Conservation (phyloP, 73 alveolate species). For the Paramecium pentaurelia region DNA sequence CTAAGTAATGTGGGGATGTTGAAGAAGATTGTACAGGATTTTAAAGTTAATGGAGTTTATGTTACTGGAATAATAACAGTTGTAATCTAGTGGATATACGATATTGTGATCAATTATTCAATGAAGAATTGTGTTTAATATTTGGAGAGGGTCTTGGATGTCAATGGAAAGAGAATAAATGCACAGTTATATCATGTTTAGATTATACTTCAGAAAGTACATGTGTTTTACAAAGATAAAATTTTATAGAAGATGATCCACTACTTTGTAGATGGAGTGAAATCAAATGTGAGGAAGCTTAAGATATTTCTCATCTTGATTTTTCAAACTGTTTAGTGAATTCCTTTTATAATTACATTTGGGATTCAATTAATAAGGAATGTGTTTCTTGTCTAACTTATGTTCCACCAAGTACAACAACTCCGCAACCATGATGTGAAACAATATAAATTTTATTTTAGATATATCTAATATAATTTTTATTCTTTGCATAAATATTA, state of each 20-base stretch:
- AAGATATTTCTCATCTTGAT: not conserved
- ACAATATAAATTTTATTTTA: not conserved
- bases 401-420: not conserved
- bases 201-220: not conserved
- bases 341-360: not conserved
- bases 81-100: not conserved
- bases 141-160: constrained; percentile 23
- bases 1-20: not conserved
- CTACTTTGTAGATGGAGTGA: not conserved
- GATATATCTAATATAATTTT: not conserved
- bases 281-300: not conserved
- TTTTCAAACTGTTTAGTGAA: not conserved
- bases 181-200: not conserved
- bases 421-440: not conserved
- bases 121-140: not conserved
- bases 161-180: not conserved
- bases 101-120: not conserved
- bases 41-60: not conserved
- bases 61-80: not conserved
- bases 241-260: not conserved
- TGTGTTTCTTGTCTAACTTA: not conserved
- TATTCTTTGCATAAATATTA: not conserved
- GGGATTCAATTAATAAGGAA: not conserved
- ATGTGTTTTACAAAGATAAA: not conserved
- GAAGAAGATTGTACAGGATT: constrained; percentile 17